phyloP scores from a whole-genome alignment of 2,329 filamentous ascomycete species.

The Stachybotrys chartarum region DNA sequence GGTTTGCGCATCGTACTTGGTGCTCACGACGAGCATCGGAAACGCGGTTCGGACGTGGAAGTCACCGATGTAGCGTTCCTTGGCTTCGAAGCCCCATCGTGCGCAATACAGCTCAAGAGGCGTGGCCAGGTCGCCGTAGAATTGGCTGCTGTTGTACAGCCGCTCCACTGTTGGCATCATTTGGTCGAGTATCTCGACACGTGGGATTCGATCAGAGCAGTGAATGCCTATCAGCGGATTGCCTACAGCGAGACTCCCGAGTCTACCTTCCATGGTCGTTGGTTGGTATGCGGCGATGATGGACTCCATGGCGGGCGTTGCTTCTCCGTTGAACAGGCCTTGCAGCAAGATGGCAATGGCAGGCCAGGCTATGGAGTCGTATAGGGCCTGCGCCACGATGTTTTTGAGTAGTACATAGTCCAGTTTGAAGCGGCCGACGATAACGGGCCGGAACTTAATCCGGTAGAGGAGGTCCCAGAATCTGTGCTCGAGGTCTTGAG shows the following conservation, averaged over 20 bases:
- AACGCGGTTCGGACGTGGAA: constrained; percentile 24
- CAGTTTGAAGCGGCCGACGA: constrained; percentile 5
- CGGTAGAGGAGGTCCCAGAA: constrained; percentile 13
- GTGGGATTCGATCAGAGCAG: constrained; percentile 24
- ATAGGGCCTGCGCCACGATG: constrained; percentile 3
- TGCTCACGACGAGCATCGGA: constrained; percentile 30
- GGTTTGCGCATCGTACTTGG: constrained; percentile 27
- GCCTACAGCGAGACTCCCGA: not conserved
- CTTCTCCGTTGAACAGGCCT: constrained; percentile 30
- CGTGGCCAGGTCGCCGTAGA: constrained; percentile 14
- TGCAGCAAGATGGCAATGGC: constrained; percentile 29
- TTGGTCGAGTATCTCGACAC: constrained; percentile 17
- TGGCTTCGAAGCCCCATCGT: constrained; percentile 29
- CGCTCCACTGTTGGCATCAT: constrained; percentile 14
- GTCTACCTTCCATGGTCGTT: not conserved
- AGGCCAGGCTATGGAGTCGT: constrained; percentile 25
- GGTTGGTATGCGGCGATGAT: not conserved
- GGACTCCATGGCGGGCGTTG: constrained; percentile 5
- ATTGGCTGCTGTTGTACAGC: constrained; percentile 16
- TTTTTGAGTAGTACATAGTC: constrained; percentile 11
- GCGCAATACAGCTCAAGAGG: constrained; percentile 19
- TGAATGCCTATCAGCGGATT: constrained; percentile 16
- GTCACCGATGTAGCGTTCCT: constrained; percentile 24
- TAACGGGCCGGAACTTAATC: constrained; percentile 15
- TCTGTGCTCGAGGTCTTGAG: constrained; percentile 13